phyloP scores from a whole-genome alignment of 2,329 filamentous ascomycete species.

The Apiospora kogelbergensis region DNA sequence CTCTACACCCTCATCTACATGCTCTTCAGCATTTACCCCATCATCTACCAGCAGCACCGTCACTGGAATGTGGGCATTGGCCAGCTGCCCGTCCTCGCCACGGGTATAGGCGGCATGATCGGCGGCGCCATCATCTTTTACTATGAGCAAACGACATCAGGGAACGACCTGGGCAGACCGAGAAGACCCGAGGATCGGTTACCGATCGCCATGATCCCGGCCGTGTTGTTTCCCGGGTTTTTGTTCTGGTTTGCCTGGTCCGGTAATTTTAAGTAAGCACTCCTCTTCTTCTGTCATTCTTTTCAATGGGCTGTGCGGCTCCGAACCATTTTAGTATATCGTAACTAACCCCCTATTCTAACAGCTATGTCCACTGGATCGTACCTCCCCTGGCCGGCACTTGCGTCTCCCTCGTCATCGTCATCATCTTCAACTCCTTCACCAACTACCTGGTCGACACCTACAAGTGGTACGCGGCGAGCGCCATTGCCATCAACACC shows the following conservation, averaged over 20 bases:
- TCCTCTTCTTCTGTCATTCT: not conserved
- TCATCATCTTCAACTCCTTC: slow-evolving; percentile 51
- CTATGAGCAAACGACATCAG: slow-evolving; percentile 38
- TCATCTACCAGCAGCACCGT: slow-evolving; percentile 51
- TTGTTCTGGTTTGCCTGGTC: slow-evolving; percentile 33
- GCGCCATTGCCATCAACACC: slow-evolving; percentile 64
- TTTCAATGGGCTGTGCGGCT: not conserved
- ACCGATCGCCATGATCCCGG: slow-evolving; percentile 56
- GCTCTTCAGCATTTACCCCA: slow-evolving; percentile 58
- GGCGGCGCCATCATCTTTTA: slow-evolving; percentile 41
- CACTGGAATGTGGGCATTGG: slow-evolving; percentile 56
- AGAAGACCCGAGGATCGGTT: slow-evolving; percentile 53
- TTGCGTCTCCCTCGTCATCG: slow-evolving; percentile 26
- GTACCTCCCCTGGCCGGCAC: slow-evolving; percentile 22
- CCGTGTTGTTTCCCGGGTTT: slow-evolving; percentile 20
- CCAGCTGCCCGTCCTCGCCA: slow-evolving; percentile 51
- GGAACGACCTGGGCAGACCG: slow-evolving; percentile 36
- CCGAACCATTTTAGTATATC: no score
- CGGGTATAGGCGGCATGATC: slow-evolving; percentile 44
- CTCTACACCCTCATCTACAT: slow-evolving; percentile 56
- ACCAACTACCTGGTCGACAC: slow-evolving; percentile 56
- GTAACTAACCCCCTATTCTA: not conserved
- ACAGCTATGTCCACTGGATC: slow-evolving; percentile 25
- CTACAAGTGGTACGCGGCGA: slow-evolving; percentile 59
- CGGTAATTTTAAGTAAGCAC: slow-evolving; percentile 45